Conservation (phyloP, 345 rosid genomes). For the Salix purpurea region DNA sequence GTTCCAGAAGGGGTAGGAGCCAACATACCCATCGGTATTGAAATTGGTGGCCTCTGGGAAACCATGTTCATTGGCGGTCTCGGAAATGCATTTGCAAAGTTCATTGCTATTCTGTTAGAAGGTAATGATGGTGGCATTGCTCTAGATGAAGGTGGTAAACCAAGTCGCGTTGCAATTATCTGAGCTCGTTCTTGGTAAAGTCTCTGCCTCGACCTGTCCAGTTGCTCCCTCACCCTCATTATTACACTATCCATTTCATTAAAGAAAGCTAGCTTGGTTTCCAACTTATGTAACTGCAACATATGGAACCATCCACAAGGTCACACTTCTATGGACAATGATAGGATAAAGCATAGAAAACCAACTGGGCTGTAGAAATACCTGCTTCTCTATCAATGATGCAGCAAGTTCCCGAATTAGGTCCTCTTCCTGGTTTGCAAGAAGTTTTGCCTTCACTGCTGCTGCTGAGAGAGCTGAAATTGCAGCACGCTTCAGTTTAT, state of each 20-base stretch:
- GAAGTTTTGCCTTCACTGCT: constrained; percentile 87
- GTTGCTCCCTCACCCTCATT: constrained; percentile 70
- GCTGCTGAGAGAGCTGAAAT: constrained; percentile 84
- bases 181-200: constrained; percentile 89
- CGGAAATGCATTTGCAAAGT: constrained; percentile 50
- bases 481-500: constrained; percentile 73
- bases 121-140: constrained; percentile 50
- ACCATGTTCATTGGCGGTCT: constrained; percentile 65
- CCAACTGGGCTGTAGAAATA: constrained; percentile 12
- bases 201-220: constrained; percentile 85
- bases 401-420: constrained; percentile 69
- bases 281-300: constrained; percentile 81
- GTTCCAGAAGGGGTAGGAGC: constrained; percentile 40
- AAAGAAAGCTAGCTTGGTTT: constrained; percentile 74
- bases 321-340: neutral
- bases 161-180: constrained; percentile 88
- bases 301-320: constrained; percentile 4
- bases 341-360: neutral
- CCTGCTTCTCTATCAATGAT: constrained; percentile 85
- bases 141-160: constrained; percentile 60
- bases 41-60: constrained; percentile 62
- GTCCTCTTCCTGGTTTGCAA: constrained; percentile 82
- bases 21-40: constrained; percentile 52
- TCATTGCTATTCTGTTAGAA: constrained; percentile 65
- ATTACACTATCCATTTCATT: constrained; percentile 68